Evolutionary conservation across 352 stramenopile species (phyloP).

Genomic region (Blastocystis sp.): DNA sequence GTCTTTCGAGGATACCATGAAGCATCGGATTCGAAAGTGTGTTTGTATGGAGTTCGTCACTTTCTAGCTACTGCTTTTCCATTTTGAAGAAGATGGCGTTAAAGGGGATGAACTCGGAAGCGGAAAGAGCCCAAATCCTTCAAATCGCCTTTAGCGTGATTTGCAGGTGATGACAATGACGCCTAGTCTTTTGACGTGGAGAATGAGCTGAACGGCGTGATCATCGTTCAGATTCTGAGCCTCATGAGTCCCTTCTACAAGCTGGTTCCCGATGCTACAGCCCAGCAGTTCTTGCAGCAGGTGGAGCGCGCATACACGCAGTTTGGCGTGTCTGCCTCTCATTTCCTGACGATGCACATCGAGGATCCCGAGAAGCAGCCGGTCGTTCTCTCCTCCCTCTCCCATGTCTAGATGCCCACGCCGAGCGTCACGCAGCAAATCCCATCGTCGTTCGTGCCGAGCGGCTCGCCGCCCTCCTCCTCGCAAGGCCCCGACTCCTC

Average conservation of each 20-base stretch:
- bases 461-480: no score
- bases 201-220: slow-evolving; percentile 55
- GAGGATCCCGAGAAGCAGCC: background rate
- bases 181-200: slow-evolving; percentile 12
- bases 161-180: background rate
- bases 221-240: slow-evolving; percentile 24
- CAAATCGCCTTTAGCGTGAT: slow-evolving; percentile 36
- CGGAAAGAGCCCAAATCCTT: background rate
- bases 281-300: background rate
- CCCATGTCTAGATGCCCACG: background rate
- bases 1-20: slow-evolving; percentile 46
- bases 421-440: background rate
- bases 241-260: background rate
- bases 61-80: slow-evolving; percentile 38
- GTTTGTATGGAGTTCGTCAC: background rate
- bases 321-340: slow-evolving; percentile 3
- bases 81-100: slow-evolving; percentile 57
- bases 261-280: background rate
- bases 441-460: background rate
- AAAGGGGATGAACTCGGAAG: slow-evolving; percentile 19
- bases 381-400: background rate
- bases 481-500: background rate
- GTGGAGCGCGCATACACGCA: slow-evolving; percentile 20
- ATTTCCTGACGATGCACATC: slow-evolving; percentile 10
- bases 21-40: slow-evolving; percentile 41